Evolutionary conservation across 2,329 filamentous ascomycete species (phyloP).

Genomic region (Cladorrhinum sp.): DNA sequence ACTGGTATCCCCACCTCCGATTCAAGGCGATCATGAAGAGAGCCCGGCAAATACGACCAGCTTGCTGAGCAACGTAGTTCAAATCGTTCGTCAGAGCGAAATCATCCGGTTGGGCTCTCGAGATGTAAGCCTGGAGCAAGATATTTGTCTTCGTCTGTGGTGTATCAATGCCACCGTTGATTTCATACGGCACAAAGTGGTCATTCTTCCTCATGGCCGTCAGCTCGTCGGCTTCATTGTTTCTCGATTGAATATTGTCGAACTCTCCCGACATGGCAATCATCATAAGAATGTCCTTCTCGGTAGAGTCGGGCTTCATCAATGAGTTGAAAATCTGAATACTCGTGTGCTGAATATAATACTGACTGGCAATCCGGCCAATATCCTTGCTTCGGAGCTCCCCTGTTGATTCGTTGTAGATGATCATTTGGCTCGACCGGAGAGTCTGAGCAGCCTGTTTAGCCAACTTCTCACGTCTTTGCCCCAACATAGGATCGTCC

Average conservation of each 20-base stretch:
- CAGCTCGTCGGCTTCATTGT: conserved; percentile 88
- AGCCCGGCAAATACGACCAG: conserved; percentile 88
- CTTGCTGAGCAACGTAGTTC: conserved; percentile 93
- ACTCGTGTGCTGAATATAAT: conserved; percentile 89
- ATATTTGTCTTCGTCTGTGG: conserved; percentile 95
- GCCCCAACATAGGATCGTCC: conserved; percentile 84
- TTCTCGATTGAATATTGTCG: conserved; percentile 90
- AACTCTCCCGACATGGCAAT: conserved; percentile 98
- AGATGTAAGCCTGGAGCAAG: conserved; percentile 90
- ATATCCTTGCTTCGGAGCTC: conserved; percentile 93
- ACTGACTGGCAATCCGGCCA: conserved; percentile 94
- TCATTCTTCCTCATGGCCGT: conserved; percentile 67
- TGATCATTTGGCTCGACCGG: conserved; percentile 96
- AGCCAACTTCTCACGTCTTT: conserved; percentile 78
- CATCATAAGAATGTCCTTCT: conserved; percentile 93
- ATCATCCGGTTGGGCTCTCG: conserved; percentile 80
- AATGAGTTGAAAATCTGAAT: conserved; percentile 94
- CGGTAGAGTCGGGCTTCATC: conserved; percentile 82
- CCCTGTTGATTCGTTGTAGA: conserved; percentile 93
- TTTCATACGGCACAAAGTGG: conserved; percentile 70
- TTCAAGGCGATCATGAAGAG: conserved; percentile 98
- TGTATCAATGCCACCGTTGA: conserved; percentile 67
- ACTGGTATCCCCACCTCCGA: conserved; percentile 92
- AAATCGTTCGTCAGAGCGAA: conserved; percentile 91
- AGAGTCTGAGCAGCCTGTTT: conserved; percentile 84